phyloP scores from a whole-genome alignment of 2,329 filamentous ascomycete genomes.

The Mycogone perniciosa region DNA sequence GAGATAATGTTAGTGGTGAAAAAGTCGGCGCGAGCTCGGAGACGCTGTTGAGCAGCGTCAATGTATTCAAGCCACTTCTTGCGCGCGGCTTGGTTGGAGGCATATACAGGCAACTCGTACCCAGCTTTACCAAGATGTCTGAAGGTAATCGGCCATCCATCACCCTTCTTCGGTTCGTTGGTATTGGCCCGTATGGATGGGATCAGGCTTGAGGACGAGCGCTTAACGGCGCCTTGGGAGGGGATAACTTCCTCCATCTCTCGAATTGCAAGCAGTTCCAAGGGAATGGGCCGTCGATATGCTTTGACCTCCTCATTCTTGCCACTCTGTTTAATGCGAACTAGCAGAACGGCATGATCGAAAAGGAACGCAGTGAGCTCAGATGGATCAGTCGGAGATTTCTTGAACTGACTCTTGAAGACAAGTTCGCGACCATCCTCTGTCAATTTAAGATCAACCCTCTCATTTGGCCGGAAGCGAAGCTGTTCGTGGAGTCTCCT shows the following conservation, averaged over 20 bases:
- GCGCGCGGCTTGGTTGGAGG: constrained; percentile 74
- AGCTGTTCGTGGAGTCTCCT: constrained; percentile 87
- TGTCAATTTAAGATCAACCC: constrained; percentile 87
- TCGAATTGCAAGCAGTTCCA: constrained; percentile 86
- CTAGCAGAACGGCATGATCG: constrained; percentile 88
- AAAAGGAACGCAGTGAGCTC: constrained; percentile 95
- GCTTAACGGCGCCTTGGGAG: constrained; percentile 69
- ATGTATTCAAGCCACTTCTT: constrained; percentile 98
- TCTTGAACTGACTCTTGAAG: constrained; percentile 92
- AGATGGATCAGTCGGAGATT: constrained; percentile 76
- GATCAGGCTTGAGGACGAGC: constrained; percentile 81
- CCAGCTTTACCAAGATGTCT: constrained; percentile 91
- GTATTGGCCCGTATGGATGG: constrained; percentile 44
- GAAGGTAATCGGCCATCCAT: constrained; percentile 93
- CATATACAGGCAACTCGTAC: constrained; percentile 86
- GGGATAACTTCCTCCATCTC: constrained; percentile 98
- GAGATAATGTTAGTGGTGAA: constrained; percentile 67
- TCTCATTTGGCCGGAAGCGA: constrained; percentile 83
- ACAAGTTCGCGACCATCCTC: constrained; percentile 90
- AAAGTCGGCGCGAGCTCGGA: constrained; percentile 84
- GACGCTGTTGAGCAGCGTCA: constrained; percentile 78
- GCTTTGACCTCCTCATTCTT: constrained; percentile 94
- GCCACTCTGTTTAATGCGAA: constrained; percentile 83
- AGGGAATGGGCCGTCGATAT: constrained; percentile 85
- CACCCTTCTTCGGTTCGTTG: constrained; percentile 53